Evolutionary conservation across 73 alveolate genomes (phyloP).

Genomic region (Paraurostyla sp.): DNA sequence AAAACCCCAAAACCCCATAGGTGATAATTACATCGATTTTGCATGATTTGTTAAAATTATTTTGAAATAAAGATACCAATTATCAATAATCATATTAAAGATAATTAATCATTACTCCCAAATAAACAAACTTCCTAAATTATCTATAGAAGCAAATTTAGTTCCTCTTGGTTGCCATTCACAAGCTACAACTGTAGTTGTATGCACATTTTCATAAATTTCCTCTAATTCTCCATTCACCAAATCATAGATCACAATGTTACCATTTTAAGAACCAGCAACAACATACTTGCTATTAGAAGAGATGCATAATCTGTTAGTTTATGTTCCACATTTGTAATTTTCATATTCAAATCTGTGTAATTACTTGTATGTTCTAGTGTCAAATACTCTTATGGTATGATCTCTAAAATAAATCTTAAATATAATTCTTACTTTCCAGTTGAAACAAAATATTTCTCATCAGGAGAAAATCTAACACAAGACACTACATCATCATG

Average conservation of each 20-base stretch:
- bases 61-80: too few relatives aligned
- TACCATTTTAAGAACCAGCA: slow-evolving; percentile 69
- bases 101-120: slow-evolving; percentile 56
- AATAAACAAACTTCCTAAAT: slow-evolving; percentile 50
- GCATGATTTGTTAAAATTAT: too few relatives aligned
- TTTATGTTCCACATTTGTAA: slow-evolving; percentile 57
- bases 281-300: slow-evolving; percentile 60
- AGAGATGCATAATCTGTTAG: slow-evolving; percentile 52
- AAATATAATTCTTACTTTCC: slow-evolving; percentile 17
- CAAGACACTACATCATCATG: slow-evolving; percentile 66
- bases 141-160: slow-evolving; percentile 69
- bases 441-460: slow-evolving; percentile 60
- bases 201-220: slow-evolving; percentile 53
- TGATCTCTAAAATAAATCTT: slow-evolving; percentile 38
- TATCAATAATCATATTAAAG: too few relatives aligned
- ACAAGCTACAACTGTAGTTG: slow-evolving; percentile 50
- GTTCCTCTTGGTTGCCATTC: slow-evolving; percentile 77
- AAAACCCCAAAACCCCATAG: too few relatives aligned
- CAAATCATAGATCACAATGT: slow-evolving; percentile 50
- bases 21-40: too few relatives aligned
- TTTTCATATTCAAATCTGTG: slow-evolving; percentile 61
- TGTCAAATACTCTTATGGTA: slow-evolving; percentile 49
- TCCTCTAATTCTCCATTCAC: slow-evolving; percentile 55
- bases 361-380: slow-evolving; percentile 62
- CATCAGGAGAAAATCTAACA: slow-evolving; percentile 64